Evolutionary conservation across 2,329 filamentous ascomycete genomes (phyloP), one percentile per base, ranked within the genome.

Genomic region (Colletotrichum higginsianum): DNA sequence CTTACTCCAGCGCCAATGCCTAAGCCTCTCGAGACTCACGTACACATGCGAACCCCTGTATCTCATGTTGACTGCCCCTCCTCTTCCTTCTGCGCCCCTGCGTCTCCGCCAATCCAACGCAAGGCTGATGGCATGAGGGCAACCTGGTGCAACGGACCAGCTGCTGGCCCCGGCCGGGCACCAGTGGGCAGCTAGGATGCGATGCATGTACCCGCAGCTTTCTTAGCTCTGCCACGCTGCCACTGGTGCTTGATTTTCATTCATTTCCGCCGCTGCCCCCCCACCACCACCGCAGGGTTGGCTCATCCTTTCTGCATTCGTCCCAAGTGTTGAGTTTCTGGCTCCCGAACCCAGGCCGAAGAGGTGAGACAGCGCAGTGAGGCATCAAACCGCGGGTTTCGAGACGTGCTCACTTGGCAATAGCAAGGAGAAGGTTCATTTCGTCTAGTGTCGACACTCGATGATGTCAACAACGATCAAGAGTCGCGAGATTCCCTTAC

Each of bases 81-180:
- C 30, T 30, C 30, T 9, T 30, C 30, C 7, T 9, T 30, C 30
- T 30, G 30, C 30, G 30, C 30, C 65, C 69, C 58, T 69, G 69
- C 65, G 21, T 60, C 47, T 64, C 69, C 26, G 46, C 58, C 58
- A 60, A 64, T 72, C 40, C 65, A 46, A 64, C 58, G 69, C 69
- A 64, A 67, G 69, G 69, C 69, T 68, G 65, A 68, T 52, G 46
- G 58, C 68, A 68, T 58, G 64, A 60, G 68, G 26, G 26, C 26
- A 26, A 26, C 30, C 30, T 30, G 30, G 30, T 30, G 30, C 30
- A 30, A 7, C 30, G 30, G 30, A 16, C 46, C 21, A 52, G 61
- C 61, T 16, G 38, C 21, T n/a, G 21, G 16, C 8, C 42, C 40
- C 16, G 46, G 16, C 18, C 6, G 18, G 50, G 13, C 16, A 15